Base-by-base conservation (phyloP, 495 filamentous ascomycete genomes). In the Bathelium albidoporum region DNA sequence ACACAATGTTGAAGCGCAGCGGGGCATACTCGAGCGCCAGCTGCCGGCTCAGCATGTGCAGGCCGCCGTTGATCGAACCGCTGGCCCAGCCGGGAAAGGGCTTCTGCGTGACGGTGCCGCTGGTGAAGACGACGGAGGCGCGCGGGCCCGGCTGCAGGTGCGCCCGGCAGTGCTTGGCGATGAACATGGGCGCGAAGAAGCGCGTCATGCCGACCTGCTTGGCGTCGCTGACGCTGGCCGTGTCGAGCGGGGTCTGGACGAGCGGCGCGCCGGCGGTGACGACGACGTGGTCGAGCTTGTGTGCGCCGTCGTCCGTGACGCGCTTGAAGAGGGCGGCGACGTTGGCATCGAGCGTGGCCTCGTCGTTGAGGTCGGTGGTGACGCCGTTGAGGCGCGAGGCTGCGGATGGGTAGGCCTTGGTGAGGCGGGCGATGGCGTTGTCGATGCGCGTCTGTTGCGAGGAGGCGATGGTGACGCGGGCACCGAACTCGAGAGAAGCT, bases 241-340 rank as follows among this genome's bases (percentile, higher is more conserved):
- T 63, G 18, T 20, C 28, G 24, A 74, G 62, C 18, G 60, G 12
- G 31, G 63, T 64, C 20, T 64, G 44, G n/a, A 41, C 53, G 2
- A 75, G 61, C 3, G 73, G 44, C 58, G 73, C 73, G 41, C 66
- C 74, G 10, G 74, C 74, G 2, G 74, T 76, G 69, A 68, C 67
- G 29, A 76, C 65, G 22, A 75, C 65, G 59, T 76, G 74, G 58
- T 76, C 70, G 20, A 75, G 45, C 39, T 71, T 71, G 39, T 60
- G 49, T 16, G 64, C 62, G 49, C 9, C 43, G 43, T 49, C 20
- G 43, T 49, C 20, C 9, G 43, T 49, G 43, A 20, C n/a, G 5
- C 18, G 43, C 9, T 74, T 63, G 62, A 76, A 66, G 24, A 75
- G 65, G 5, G n/a, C 39, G n/a, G 59, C 61, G 59, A 75, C 41